Evolutionary conservation across 2,329 filamentous ascomycete genomes (phyloP).

Genomic region (Blastomyces silverae): DNA sequence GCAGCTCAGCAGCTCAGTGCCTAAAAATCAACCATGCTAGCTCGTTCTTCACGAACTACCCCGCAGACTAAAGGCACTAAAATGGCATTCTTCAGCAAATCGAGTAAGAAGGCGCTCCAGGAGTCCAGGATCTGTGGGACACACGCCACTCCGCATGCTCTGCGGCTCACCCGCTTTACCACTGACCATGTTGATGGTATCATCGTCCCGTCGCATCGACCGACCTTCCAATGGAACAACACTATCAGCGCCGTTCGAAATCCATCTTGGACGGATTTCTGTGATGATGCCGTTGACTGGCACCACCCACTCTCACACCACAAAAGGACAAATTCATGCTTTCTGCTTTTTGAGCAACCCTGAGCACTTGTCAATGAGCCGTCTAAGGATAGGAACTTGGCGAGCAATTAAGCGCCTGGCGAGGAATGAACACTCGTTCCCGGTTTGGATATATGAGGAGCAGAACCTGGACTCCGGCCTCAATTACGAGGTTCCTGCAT

Average conservation of each 20-base stretch:
- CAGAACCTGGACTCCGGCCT: not conserved
- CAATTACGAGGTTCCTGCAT: not conserved
- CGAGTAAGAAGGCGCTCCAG: not conserved
- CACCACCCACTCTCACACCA: not conserved
- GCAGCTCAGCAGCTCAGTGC: too few relatives aligned
- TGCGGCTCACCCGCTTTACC: not conserved
- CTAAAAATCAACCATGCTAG: not conserved
- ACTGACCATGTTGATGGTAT: conserved; percentile 4
- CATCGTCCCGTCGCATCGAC: conserved; percentile 5
- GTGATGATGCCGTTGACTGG: not conserved
- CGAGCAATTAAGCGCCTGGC: not conserved
- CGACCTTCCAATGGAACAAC: not conserved
- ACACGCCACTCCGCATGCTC: not conserved
- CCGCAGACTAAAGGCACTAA: not conserved
- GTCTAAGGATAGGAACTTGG: not conserved
- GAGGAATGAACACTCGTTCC: not conserved
- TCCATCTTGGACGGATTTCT: not conserved
- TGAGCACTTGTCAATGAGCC: not conserved
- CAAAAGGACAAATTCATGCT: not conserved
- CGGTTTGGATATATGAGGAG: not conserved
- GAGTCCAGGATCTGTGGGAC: not conserved
- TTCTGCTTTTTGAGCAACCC: not conserved
- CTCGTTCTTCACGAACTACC: not conserved
- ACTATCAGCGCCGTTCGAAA: not conserved
- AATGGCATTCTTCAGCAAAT: not conserved